These are phyloP conservation scores for Aplosporella prunicola DNA, from an alignment of 2,329 filamentous ascomycete genomes.

Conservation along the genomic window DNA sequence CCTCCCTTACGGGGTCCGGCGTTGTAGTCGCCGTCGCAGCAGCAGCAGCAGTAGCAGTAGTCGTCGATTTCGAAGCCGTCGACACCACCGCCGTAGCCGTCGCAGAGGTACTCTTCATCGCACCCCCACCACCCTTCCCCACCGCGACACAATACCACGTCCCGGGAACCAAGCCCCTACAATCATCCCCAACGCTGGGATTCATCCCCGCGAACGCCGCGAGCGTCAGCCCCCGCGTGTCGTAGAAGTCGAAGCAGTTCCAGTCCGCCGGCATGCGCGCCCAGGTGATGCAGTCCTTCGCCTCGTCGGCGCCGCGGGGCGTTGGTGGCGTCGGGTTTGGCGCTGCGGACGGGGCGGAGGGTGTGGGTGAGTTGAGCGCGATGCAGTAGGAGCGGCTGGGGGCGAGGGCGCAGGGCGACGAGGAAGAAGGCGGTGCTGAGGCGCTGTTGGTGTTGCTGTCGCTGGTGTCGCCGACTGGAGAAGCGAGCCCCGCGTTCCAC, in stretches of 20 bases:
- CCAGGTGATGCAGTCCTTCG: conserved; percentile 1
- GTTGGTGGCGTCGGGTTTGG: neutral
- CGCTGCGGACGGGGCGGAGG: neutral
- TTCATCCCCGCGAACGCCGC: conserved; percentile 4
- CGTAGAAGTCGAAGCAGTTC: conserved; percentile 2
- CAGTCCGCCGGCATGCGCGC: neutral
- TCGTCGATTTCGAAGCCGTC: neutral
- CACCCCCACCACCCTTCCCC: neutral
- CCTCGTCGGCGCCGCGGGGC: neutral
- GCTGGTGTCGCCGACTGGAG: neutral
- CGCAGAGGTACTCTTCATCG: neutral
- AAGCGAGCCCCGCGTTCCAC: conserved; percentile 9
- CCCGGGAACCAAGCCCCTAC: neutral
- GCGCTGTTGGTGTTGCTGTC: neutral
- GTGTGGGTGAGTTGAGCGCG: neutral
- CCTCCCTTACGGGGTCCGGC: conserved; percentile 1
- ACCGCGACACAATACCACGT: neutral
- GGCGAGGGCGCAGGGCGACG: neutral
- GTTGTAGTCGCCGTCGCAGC: conserved; percentile 2
- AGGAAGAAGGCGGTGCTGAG: neutral
- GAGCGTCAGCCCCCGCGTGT: conserved; percentile 2
- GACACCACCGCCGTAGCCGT: neutral
- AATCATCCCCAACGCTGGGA: conserved; percentile 1
- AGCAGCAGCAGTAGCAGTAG: neutral
- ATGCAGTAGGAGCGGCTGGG: neutral